These are phyloP conservation scores for Ophiostoma piceae DNA, from an alignment of 2,329 filamentous ascomycete species.

Conservation along the genomic window DNA sequence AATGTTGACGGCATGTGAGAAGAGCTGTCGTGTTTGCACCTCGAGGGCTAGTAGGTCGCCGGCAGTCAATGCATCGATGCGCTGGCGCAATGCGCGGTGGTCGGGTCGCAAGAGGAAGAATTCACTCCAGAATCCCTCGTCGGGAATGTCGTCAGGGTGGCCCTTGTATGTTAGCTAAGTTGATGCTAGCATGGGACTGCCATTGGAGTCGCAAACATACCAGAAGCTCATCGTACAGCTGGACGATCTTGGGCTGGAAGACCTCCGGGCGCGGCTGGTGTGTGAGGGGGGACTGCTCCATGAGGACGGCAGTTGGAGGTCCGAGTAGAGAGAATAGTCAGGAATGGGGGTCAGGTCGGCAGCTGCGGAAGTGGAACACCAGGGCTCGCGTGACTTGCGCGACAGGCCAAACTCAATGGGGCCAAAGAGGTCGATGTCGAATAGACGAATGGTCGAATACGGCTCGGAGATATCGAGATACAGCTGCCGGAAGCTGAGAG, in stretches of 20 bases:
- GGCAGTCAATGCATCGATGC: conserved; percentile 65
- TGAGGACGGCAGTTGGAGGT: conserved; percentile 13
- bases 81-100: conserved; percentile 57
- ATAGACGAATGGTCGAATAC: not conserved
- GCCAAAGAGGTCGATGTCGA: not conserved
- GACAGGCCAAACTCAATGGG: not conserved
- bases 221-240: conserved; percentile 78
- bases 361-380: not conserved
- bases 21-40: conserved; percentile 72
- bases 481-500: not conserved
- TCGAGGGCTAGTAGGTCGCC: conserved; percentile 73
- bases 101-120: conserved; percentile 90
- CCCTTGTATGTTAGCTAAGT: not conserved
- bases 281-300: conserved; percentile 74
- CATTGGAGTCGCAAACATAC: not conserved
- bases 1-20: conserved; percentile 61
- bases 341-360: not conserved
- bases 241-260: conserved; percentile 90
- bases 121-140: conserved; percentile 89
- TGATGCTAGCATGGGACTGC: not conserved
- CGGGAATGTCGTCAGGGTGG: conserved; percentile 47
- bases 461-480: not conserved
- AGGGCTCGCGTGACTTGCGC: not conserved
- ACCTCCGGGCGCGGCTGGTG: conserved; percentile 84
- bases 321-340: not conserved